Base-by-base conservation (phyloP, 2,329 filamentous ascomycete species). In the Claviceps humidiphila region DNA sequence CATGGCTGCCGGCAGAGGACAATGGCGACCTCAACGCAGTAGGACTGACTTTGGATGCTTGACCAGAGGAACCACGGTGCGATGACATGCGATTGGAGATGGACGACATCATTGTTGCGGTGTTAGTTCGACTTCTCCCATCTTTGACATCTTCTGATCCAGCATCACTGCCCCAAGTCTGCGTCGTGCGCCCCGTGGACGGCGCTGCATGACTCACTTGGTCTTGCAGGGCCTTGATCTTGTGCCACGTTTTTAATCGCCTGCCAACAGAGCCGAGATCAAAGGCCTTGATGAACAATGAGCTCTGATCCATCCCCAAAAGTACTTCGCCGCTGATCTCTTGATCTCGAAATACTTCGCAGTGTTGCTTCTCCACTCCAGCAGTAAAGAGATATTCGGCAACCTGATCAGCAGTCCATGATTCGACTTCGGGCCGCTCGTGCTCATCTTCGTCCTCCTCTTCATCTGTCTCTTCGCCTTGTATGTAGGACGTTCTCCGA, bases 271-370 rank as follows among this genome's bases (percentile, higher is more conserved):
- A 88, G 17, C 91, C 91, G 58, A 97, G 76, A 59, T 96, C 88
- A 60, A 96, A 95, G 47, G 93, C 90, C 64, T 95, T 95, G 72
- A 97, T 84, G 65, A 96, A 95, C 16, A 97, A 76, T 41, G 93
- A 94, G 53, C 88, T 87, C 70, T 96, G 91, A 61, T 96, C 89
- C 88, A 97, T 95, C 51, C 87, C 88, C 50, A 98, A 71, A 41
- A 98, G 71, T 4, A 97, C 91, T 61, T 97, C 90, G 48, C 93
- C 93, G 2, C 87, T 84, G 53, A 98, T 97, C 66, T 98, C 93
- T 67, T 98, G 91, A 62, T 97, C 90, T 59, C 85, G 77, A 62
- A 98, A 98, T 3, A 97, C 87, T 58, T 95, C 85, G 64, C 93
- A 98, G 60, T 97, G 91, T 59, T 84, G 83, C 61, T 84, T 82